Base-by-base conservation (phyloP, 495 filamentous ascomycete species). In the Daldinia bambusicola region DNA sequence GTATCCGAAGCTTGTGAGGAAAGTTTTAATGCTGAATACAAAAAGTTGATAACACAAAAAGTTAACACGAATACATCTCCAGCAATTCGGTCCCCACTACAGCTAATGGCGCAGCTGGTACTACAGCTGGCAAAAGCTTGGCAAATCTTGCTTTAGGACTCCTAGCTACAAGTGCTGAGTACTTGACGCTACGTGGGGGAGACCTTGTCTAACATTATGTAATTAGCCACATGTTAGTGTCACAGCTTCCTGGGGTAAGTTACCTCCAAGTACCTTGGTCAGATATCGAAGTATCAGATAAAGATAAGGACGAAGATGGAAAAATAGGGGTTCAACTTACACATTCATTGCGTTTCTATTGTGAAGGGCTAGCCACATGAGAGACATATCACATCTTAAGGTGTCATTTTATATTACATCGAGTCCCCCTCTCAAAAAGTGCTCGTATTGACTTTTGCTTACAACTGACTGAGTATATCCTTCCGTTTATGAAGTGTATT, bases 41-140 rank as follows among this genome's bases (percentile, higher is more conserved):
- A 41, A 41, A 41, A 41, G 38, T 41, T 41, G 14, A 41, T 48
- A 22, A 22, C 8, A 48, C 18, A 48, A 48, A 48, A 40, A 12
- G 9, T 40, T 13, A 40, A 48, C 43, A 48, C 43, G 43, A 48
- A 48, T 20, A 18, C 43, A 48, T 48, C 43, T 48, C 43, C 43
- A 48, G 18, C 43, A 48, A 20, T 48, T 22, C 7, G 16, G 43
- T 48, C 43, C 43, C 43, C 43, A 48, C 43, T 20, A n/a, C n/a
- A n/a, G n/a, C n/a, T n/a, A n/a, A n/a, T n/a, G n/a, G n/a, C n/a
- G n/a, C n/a, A n/a, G n/a, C n/a, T n/a, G n/a, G n/a, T n/a, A n/a
- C n/a, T 26, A 48, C 43, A 48, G 43, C 43, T 48, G 43, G 43
- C 43, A 48, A 48, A 48, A 48, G 43, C 43, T 48, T 48, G 43